These are phyloP conservation scores for Macrophomina pseudophaseolina DNA, from an alignment of 2,329 filamentous ascomycete genomes.

Conservation along the genomic window DNA sequence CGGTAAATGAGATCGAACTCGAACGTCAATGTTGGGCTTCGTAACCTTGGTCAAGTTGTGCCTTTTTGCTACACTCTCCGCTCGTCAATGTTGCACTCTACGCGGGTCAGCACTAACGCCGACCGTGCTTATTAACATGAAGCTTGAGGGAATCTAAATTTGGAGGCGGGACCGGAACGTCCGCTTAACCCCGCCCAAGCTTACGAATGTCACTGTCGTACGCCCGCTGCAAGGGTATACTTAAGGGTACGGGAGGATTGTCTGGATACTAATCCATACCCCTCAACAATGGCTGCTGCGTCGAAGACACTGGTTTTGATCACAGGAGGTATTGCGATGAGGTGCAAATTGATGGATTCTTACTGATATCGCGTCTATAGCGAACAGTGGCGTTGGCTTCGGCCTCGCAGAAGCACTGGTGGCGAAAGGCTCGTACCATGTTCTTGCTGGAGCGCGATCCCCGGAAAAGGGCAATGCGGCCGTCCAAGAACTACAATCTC, in stretches of 20 bases:
- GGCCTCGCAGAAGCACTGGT: conserved; percentile 49
- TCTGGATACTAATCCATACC: not conserved
- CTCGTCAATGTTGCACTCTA: not conserved
- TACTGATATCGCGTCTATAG: conserved; percentile 34
- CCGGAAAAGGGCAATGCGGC: conserved; percentile 35
- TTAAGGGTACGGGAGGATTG: too few relatives aligned
- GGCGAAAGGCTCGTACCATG: conserved; percentile 42
- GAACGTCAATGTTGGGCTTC: too few relatives aligned
- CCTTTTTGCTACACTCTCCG: not conserved
- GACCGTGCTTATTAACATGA: not conserved
- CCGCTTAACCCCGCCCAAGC: too few relatives aligned
- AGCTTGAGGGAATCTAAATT: not conserved
- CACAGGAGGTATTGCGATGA: conserved; percentile 39
- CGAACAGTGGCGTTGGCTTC: conserved; percentile 56
- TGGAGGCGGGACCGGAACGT: too few relatives aligned
- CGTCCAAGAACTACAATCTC: conserved; percentile 36
- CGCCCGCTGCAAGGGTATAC: too few relatives aligned
- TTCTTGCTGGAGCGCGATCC: conserved; percentile 32
- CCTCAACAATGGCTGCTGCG: not conserved
- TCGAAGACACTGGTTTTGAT: conserved; percentile 41
- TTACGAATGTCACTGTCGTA: too few relatives aligned
- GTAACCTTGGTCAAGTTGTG: not conserved
- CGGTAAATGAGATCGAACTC: too few relatives aligned
- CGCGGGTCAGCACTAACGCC: not conserved
- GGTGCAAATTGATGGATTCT: not conserved